Percentiles rank a stretch among this genome's conserved stretches.
Evolutionary conservation across 805 yeast genomes (phyloP).

Genomic region (Kuraishia capsulata): DNA sequence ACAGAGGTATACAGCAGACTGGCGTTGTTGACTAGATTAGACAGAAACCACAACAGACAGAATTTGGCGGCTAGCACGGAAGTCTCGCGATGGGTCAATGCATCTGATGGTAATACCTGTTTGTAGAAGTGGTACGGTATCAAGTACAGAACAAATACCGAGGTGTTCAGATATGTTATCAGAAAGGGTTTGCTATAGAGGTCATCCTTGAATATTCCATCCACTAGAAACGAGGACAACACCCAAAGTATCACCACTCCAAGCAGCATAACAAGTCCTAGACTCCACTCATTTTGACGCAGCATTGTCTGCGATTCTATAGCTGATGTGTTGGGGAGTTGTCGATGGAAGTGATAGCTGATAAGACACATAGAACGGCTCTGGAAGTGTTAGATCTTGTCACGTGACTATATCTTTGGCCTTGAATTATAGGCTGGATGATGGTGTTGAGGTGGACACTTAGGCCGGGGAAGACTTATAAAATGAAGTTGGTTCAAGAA

Average conservation of each 20-base stretch:
- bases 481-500: too few species aligned
- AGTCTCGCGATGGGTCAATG: conserved; percentile 50
- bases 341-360: too few species aligned
- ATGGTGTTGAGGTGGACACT: too few species aligned
- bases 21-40: conserved; percentile 84
- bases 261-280: conserved; percentile 66
- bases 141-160: conserved; percentile 72
- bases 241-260: conserved; percentile 89
- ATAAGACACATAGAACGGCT: too few species aligned
- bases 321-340: too few species aligned
- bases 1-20: conserved; percentile 84
- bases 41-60: conserved; percentile 81
- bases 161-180: conserved; percentile 86
- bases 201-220: conserved; percentile 60
- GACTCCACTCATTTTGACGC: conserved; percentile 72
- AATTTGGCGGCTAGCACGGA: conserved; percentile 69
- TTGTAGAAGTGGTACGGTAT: conserved; percentile 36
- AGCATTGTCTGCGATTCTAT: too few species aligned
- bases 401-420: too few species aligned
- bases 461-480: too few species aligned
- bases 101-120: background rate
- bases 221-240: conserved; percentile 75
- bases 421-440: too few species aligned
- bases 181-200: conserved; percentile 80
- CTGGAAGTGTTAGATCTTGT: too few species aligned